A percentile compares a stretch with the other conserved stretches of the same genome.
Evolutionary conservation across 331 rosid genomes (phyloP).

Genomic region (Dryas integrifolia): DNA sequence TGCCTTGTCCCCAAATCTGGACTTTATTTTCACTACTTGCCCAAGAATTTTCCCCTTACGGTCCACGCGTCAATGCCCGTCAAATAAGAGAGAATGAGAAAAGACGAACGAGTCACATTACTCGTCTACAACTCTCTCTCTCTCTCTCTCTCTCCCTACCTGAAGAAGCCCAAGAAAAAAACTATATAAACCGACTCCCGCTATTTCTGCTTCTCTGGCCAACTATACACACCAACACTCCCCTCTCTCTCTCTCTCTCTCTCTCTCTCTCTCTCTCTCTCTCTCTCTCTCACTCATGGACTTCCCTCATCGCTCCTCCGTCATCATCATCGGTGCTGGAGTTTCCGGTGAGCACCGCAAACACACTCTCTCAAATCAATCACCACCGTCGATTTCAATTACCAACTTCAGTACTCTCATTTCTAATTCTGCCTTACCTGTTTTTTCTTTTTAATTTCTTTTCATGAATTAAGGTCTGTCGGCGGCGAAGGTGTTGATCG

Average conservation of each 20-base stretch:
- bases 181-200: constrained; percentile 67
- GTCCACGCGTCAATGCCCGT: not conserved
- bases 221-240: constrained; percentile 5
- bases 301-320: constrained; percentile 62
- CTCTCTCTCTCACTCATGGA: constrained; percentile 49
- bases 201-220: constrained; percentile 37
- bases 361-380: too few relatives aligned
- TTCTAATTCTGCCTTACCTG: not conserved
- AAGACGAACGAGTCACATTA: not conserved
- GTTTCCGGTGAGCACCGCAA: constrained; percentile 57
- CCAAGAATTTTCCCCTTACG: not conserved
- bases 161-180: not conserved
- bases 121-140: not conserved
- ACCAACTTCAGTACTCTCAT: not conserved
- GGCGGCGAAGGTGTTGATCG: constrained; percentile 75
- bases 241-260: constrained; percentile 3
- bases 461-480: constrained; percentile 46
- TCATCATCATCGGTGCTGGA: constrained; percentile 86
- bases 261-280: constrained; percentile 9
- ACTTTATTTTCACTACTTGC: too few relatives aligned
- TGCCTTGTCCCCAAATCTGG: too few relatives aligned
- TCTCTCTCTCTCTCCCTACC: not conserved
- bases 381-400: constrained; percentile 4
- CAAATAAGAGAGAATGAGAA: not conserved
- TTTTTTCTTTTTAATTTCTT: not conserved